phyloP scores from a whole-genome alignment of 2,329 filamentous ascomycete genomes.

The Rosellinia necatrix region DNA sequence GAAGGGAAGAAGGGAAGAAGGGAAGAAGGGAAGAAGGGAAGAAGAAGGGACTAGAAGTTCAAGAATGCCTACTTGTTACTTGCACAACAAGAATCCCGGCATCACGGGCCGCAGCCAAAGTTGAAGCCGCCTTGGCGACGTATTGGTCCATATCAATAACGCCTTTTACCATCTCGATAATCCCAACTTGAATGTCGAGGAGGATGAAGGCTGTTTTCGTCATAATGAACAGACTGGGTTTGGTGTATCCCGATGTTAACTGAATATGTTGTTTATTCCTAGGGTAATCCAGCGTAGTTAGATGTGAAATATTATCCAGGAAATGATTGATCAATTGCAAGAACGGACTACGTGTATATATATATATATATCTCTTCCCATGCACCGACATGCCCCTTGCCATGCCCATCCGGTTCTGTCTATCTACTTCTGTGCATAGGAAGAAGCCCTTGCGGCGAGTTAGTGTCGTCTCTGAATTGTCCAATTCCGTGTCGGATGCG shows the following conservation, averaged over 20 bases:
- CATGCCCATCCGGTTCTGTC: neutral
- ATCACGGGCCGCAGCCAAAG: slow-evolving; percentile 35
- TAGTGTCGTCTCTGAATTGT: neutral
- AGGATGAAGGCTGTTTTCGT: slow-evolving; percentile 41
- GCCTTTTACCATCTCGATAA: slow-evolving; percentile 32
- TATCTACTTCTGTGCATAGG: too few relatives aligned
- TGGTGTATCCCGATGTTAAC: neutral
- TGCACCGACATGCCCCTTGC: too few relatives aligned
- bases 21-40: too few relatives aligned
- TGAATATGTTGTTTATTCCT: neutral
- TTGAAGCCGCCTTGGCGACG: slow-evolving; percentile 32
- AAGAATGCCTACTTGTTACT: slow-evolving; percentile 33
- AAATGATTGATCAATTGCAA: neutral
- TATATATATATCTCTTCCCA: too few relatives aligned
- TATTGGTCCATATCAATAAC: slow-evolving; percentile 27
- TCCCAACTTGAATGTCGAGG: slow-evolving; percentile 43
- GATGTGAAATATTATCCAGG: neutral
- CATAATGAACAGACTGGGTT: slow-evolving; percentile 26
- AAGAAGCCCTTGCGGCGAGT: neutral
- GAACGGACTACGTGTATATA: slow-evolving; percentile 6
- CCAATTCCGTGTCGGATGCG: slow-evolving; percentile 10
- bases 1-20: neutral
- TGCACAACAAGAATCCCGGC: slow-evolving; percentile 40
- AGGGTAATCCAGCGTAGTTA: neutral
- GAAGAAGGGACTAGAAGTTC: neutral